Conservation (phyloP, 306 rosid species). For the Trifolium subterraneum region DNA sequence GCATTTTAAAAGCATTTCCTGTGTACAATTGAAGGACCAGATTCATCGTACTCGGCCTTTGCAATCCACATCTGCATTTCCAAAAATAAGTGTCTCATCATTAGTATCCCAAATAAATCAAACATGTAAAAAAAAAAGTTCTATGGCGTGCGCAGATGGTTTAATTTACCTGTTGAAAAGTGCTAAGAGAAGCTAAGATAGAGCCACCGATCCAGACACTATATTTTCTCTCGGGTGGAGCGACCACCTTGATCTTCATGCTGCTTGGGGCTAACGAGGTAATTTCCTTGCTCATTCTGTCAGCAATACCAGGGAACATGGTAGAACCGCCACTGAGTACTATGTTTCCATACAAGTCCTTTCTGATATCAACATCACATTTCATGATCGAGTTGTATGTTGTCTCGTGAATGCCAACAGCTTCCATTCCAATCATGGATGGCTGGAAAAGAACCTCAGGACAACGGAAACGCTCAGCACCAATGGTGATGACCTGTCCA, state of each 20-base stretch:
- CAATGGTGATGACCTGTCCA: constrained; percentile 90
- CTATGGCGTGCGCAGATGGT: neutral
- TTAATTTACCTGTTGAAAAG: constrained; percentile 81
- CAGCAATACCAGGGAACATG: constrained; percentile 91
- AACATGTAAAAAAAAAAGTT: constrained; percentile 19
- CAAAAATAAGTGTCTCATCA: constrained; percentile 28
- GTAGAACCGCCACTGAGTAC: constrained; percentile 94
- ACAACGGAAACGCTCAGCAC: constrained; percentile 91
- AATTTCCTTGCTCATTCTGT: constrained; percentile 94
- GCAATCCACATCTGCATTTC: constrained; percentile 91
- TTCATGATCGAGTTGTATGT: constrained; percentile 91
- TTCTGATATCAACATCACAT: constrained; percentile 89
- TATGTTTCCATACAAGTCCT: constrained; percentile 86
- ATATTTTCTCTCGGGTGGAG: constrained; percentile 91
- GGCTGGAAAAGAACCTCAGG: constrained; percentile 96
- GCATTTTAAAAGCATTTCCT: constrained; percentile 81
- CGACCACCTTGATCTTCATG: constrained; percentile 95
- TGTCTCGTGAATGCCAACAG: constrained; percentile 86
- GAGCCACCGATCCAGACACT: constrained; percentile 97
- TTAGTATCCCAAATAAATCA: neutral
- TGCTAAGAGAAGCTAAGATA: constrained; percentile 90
- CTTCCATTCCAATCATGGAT: constrained; percentile 92
- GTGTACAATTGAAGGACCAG: constrained; percentile 95
- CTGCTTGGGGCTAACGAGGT: constrained; percentile 88
- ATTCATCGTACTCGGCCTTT: constrained; percentile 92